Evolutionary conservation across 2,329 filamentous ascomycete genomes (phyloP).

Genomic region (Berkeleyomyces rouxiae): DNA sequence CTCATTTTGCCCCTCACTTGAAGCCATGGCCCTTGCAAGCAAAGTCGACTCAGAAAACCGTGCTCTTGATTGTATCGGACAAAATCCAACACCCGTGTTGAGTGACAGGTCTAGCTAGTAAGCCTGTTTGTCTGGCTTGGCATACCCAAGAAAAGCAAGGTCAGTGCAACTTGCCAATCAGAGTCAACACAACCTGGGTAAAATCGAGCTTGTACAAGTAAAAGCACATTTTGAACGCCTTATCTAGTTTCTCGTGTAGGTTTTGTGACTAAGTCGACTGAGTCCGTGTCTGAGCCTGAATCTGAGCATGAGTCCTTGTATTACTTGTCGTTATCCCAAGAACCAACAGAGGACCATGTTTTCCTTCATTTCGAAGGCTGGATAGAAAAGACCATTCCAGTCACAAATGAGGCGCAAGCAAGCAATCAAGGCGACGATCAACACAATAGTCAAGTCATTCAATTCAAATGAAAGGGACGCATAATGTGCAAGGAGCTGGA

Average conservation of each 20-base stretch:
- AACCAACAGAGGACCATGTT: neutral
- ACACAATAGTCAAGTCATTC: neutral
- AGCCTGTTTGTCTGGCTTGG: neutral
- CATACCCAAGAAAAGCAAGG: neutral
- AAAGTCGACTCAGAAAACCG: neutral
- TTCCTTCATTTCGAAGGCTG: too few relatives aligned
- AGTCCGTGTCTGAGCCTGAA: neutral
- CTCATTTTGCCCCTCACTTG: neutral
- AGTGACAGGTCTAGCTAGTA: neutral
- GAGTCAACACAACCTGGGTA: neutral
- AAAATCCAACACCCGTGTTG: neutral
- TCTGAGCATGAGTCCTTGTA: neutral
- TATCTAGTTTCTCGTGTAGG: neutral
- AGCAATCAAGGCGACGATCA: neutral
- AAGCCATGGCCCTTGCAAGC: too few relatives aligned
- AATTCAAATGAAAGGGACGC: neutral
- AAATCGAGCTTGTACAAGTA: neutral
- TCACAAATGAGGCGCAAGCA: neutral
- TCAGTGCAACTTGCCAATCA: neutral
- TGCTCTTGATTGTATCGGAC: neutral
- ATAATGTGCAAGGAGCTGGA: neutral
- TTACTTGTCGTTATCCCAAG: neutral
- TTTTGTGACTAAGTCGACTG: neutral
- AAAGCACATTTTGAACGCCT: neutral
- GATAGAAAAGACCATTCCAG: neutral